Evolutionary conservation across 2,329 filamentous ascomycete genomes (phyloP).

Genomic region (Diaporthe ampelina): DNA sequence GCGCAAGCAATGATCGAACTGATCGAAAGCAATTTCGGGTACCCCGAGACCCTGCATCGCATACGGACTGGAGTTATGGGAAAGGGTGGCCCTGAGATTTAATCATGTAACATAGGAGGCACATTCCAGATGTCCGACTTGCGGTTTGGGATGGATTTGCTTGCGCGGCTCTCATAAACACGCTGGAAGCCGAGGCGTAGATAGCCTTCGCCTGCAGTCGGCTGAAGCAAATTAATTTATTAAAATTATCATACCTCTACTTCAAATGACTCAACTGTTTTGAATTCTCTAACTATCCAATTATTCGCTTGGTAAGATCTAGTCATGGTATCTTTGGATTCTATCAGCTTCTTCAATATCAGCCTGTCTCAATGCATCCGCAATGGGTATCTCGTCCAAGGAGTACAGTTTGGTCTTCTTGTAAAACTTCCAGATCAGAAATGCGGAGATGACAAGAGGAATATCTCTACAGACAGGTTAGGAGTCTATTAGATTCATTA

Average conservation of each 20-base stretch:
- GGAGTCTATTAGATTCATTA: neutral
- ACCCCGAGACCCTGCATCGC: neutral
- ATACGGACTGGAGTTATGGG: neutral
- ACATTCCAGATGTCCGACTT: neutral
- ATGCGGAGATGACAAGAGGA: conserved; percentile 69
- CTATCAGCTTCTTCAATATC: conserved; percentile 47
- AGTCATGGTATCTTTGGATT: conserved; percentile 46
- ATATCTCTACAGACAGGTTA: conserved; percentile 63
- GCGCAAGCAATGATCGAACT: conserved; percentile 1
- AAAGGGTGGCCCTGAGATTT: neutral
- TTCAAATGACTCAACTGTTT: neutral
- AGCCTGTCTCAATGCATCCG: conserved; percentile 64
- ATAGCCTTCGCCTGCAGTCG: neutral
- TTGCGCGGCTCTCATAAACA: neutral
- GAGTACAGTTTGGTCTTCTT: conserved; percentile 71
- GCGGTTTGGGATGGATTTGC: neutral
- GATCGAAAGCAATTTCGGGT: neutral
- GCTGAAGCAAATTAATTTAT: neutral
- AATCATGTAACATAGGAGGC: neutral
- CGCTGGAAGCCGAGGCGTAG: neutral
- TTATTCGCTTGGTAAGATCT: neutral
- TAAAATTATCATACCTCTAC: neutral
- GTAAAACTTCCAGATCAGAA: conserved; percentile 74
- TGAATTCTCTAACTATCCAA: neutral
- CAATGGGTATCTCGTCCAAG: conserved; percentile 65